phyloP scores from a whole-genome alignment of 768 basidiomycete genomes.

The Auriculariales sp. region DNA sequence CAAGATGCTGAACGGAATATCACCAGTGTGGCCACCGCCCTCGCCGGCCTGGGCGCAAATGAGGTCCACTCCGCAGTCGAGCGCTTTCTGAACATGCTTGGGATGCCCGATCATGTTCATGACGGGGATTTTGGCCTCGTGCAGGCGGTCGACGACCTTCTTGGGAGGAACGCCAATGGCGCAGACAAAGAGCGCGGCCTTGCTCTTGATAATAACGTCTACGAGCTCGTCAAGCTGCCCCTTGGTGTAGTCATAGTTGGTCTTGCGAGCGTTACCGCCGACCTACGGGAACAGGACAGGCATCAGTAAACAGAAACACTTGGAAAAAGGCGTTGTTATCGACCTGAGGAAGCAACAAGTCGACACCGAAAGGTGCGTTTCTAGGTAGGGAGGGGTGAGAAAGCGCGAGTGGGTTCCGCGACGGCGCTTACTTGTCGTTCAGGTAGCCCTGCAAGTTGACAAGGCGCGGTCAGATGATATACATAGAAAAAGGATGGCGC shows the following conservation, averaged over 20 bases:
- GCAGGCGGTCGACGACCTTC: slow-evolving; percentile 67
- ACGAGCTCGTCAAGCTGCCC: slow-evolving; percentile 66
- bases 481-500: background rate
- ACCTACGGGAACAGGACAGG: slow-evolving; percentile 34
- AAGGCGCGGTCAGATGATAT: slow-evolving; percentile 26
- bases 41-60: slow-evolving; percentile 83
- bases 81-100: slow-evolving; percentile 67
- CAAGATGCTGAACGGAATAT: slow-evolving; percentile 65
- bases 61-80: slow-evolving; percentile 68
- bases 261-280: slow-evolving; percentile 71
- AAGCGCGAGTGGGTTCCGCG: slow-evolving; percentile 19
- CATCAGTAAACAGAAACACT: background rate
- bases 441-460: slow-evolving; percentile 61
- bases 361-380: slow-evolving; percentile 39
- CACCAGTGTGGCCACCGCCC: slow-evolving; percentile 82
- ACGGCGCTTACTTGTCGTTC: slow-evolving; percentile 60
- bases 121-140: slow-evolving; percentile 61
- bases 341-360: slow-evolving; percentile 70
- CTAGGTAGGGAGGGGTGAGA: background rate
- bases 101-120: slow-evolving; percentile 90
- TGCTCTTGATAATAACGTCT: slow-evolving; percentile 61
- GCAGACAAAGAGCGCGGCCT: slow-evolving; percentile 66
- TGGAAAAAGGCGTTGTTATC: too few relatives aligned
- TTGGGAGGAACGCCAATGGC: slow-evolving; percentile 78
- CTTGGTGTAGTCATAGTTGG: slow-evolving; percentile 71